Base-by-base conservation (phyloP, 108 stramenopile genomes). In the Cyclotella baltica region DNA sequence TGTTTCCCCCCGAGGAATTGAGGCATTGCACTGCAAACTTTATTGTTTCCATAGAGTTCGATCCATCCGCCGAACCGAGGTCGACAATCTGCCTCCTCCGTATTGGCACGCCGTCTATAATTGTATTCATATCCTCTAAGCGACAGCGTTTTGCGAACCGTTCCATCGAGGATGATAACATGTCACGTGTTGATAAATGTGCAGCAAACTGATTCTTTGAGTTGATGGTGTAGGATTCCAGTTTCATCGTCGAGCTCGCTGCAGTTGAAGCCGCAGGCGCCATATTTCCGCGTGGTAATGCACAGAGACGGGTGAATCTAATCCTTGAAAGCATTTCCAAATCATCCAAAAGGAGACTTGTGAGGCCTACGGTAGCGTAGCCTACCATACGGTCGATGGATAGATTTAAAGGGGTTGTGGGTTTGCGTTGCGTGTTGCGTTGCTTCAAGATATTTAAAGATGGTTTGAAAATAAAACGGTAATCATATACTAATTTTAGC, bases 31-130 rank as follows among this genome's bases (percentile, higher is more conserved):
- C 31, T 27, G 72, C 68, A 18, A 70, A 62, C 28, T 67, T 20
- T 18, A 82, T 31, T 37, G 81, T 82, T 55, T 29, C 56, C 51
- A 82, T 62, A 33, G 81, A 82, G 50, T 46, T 76, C 11, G 81
- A 76, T 11, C 81, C 81, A 55, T 82, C 81, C 3, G 81, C 81
- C 22, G 81, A 82, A 36, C 81, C 81, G 2, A 82, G 38, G 38
- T 82, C 81, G 15, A 40, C 81, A 16, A 76, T 70, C 33, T 37
- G 40, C 28, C 56, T n/a, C 1, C 50, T 3, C 11, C 65, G 52
- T 25, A 37, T n/a, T 27, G 64, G 43, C 40, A 15, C n/a, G 40
- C 64, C 70, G 23, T 68, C 67, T 19, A 48, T 27, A 8, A 46
- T 22, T 28, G 38, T 10, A 20, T 31, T 43, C 13, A 2, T 11